A percentile compares a stretch with the other conserved stretches of the same genome.
phyloP scores from a whole-genome alignment of 2,329 filamentous ascomycete genomes.

The Dothideomycetes sp. region DNA sequence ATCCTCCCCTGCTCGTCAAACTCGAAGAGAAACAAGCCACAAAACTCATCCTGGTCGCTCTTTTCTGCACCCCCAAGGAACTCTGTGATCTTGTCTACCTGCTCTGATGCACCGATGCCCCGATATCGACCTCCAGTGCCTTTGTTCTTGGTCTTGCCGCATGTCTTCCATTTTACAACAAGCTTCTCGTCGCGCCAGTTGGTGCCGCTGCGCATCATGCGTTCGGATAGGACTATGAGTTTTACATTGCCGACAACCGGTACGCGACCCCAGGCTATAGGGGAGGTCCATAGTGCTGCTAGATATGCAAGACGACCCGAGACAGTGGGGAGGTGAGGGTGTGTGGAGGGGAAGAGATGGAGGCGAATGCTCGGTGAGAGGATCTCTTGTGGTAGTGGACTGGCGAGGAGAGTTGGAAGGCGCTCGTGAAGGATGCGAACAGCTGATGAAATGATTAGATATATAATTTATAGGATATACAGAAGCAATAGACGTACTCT shows the following conservation, averaged over 20 bases:
- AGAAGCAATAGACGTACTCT: conserved; percentile 36
- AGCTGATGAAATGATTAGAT: conserved; percentile 26
- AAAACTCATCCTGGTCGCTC: conserved; percentile 65
- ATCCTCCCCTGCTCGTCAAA: conserved; percentile 83
- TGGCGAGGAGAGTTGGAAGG: conserved; percentile 49
- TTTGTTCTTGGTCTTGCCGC: conserved; percentile 38
- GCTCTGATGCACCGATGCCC: conserved; percentile 27
- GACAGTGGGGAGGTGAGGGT: conserved; percentile 84
- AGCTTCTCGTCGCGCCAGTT: conserved; percentile 58
- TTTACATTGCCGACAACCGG: conserved; percentile 85
- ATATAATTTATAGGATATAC: not conserved
- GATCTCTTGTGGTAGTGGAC: conserved; percentile 50
- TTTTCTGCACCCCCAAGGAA: conserved; percentile 43
- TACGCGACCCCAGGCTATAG: conserved; percentile 88
- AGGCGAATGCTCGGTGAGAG: conserved; percentile 51
- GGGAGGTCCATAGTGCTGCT: conserved; percentile 89
- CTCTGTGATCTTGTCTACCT: conserved; percentile 43
- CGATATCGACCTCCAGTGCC: conserved; percentile 36
- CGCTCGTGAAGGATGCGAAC: conserved; percentile 51
- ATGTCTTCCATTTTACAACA: conserved; percentile 81
- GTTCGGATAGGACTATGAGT: conserved; percentile 78
- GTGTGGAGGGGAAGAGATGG: conserved; percentile 60
- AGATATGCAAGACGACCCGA: conserved; percentile 83
- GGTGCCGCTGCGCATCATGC: conserved; percentile 57
- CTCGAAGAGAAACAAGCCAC: conserved; percentile 87